phyloP scores from a whole-genome alignment of 768 basidiomycete genomes.

The Lactarius akahatsu region DNA sequence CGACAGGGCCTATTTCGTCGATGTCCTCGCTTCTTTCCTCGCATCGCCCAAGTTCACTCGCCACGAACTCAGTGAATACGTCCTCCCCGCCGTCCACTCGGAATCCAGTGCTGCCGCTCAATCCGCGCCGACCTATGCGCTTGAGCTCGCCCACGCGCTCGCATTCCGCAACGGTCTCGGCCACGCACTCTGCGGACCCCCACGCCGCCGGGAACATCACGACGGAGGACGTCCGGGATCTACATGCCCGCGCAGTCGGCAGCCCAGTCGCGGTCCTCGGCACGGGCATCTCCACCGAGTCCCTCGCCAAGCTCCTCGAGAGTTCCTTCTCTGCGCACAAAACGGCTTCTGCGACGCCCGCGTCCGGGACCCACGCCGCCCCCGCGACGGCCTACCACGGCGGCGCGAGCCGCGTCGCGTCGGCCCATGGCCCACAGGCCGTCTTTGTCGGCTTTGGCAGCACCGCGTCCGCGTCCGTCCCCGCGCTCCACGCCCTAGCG shows the following conservation, averaged over 20 bases:
- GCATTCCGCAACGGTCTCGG: conserved; percentile 97
- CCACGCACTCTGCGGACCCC: conserved; percentile 78
- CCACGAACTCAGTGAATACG: conserved; percentile 75
- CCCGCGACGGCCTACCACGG: conserved; percentile 66
- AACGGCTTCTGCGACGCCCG: conserved; percentile 41
- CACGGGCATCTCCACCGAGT: conserved; percentile 74
- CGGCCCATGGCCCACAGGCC: conserved; percentile 60
- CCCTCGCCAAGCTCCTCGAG: conserved; percentile 64
- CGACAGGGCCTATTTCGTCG: conserved; percentile 81
- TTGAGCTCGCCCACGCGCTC: conserved; percentile 85
- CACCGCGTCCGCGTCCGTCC: conserved; percentile 56
- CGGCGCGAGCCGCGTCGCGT: conserved; percentile 78
- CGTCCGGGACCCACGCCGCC: conserved; percentile 37
- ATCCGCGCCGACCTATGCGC: conserved; percentile 64
- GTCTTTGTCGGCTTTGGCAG: conserved; percentile 87
- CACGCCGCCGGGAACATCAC: conserved; percentile 53
- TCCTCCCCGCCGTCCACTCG: conserved; percentile 64
- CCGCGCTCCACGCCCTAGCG: conserved; percentile 76
- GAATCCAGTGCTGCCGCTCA: conserved; percentile 63
- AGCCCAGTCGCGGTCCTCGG: conserved; percentile 75
- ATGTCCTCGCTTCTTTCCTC: conserved; percentile 81
- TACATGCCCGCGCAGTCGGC: conserved; percentile 69
- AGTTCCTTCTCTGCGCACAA: conserved; percentile 57
- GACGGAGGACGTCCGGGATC: conserved; percentile 68
- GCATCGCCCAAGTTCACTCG: conserved; percentile 79